Evolutionary conservation across 352 stramenopile genomes (phyloP), one percentile per base, ranked within the genome.

Genomic region (Globisporangium irregulare): DNA sequence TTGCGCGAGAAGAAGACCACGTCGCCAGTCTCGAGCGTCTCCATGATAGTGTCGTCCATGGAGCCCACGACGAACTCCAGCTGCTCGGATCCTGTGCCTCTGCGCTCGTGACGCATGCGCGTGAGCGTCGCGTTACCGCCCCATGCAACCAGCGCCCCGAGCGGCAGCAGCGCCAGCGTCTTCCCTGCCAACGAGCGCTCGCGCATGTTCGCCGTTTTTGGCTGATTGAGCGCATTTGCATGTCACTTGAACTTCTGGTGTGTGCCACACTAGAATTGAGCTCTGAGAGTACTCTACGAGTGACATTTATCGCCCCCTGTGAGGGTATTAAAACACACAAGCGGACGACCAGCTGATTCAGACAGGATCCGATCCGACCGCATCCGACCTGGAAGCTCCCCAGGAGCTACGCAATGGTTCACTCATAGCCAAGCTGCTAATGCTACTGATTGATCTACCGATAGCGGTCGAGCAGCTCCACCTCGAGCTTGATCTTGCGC

Each of bases 41-140:
- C 88, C 81, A 90, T 89, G 61, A 95, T 90, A 61, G 78, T 88
- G 75, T 95, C 88, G 71, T 95, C 85, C 82, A 95, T 93, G 34
- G 86, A 94, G 34, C 88, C 88, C 7, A 85, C 67, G 22, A 88
- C 66, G 68, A 95, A 95, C 56, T 91, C 79, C 27, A 89, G 68
- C 58, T 73, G 59, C 55, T 80, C 72, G 1, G 73, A 70, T 1
- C 72, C 73, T 1, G 76, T 69, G 34, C 70, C 73, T 15, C 73
- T 64, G 43, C 73, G 60, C 27, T 86, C 69, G 61, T 82, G 81
- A 5, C 70, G 71, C 73, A 86, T 78, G 57, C 84, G 86, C 41
- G 68, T 73, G 50, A 88, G 76, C 64, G 67, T 73, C 10, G 85
- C 88, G 50, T 94, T 91, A 66, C 71, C 80, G 62, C 83, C 93